Base-by-base conservation (phyloP, 371 early-diverging fungal genomes). In the Apophysomyces variabilis region DNA sequence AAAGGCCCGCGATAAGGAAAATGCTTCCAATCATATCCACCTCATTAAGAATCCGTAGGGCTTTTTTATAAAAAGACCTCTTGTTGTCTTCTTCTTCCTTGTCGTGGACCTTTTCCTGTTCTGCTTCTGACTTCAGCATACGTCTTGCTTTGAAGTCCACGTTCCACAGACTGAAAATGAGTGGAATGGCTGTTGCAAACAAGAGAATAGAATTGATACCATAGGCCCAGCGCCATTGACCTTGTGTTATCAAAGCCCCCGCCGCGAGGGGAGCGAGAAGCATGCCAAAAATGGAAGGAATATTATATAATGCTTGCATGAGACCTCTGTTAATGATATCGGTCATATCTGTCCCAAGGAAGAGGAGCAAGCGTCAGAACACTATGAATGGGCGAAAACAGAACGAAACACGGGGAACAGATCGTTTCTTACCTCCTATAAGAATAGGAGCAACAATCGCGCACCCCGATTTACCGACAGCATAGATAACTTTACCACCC, bases 11-110 rank as follows among this genome's bases (percentile, higher is more conserved):
- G 16, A 76, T 63, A 47, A 83, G 62, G 35, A 83, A 61, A 7
- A 83, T n/a, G 44, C 77, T 79, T 16, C 83, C 83, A 35, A 83
- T 47, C 4, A 71, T 58, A 69, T 83, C 81, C 37, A 79, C 65
- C 61, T 80, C 79, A 38, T 71, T 70, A 41, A 69, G 38, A 36
- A 74, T 36, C 78, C 77, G 80, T 6, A 39, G 11, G 32, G 71
- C 21, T 11, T 46, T n/a, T 14, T 66, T 14, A 2, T 8, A n/a
- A 38, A 66, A 58, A 1, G 60, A 14, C 37, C 16, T 50, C 14
- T 56, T 44, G 43, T 66, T 50, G 4, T 3, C 67, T 26, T 26
- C 3, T 3, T 26, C 3, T 26, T 26, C 32, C 32, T 26, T 3
- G 1, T 26, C 3, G 32, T 26, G 1, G 60, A 18, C 69, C 32